Conservation (phyloP, 139 green algal genomes). For the Closterium sp. region DNA sequence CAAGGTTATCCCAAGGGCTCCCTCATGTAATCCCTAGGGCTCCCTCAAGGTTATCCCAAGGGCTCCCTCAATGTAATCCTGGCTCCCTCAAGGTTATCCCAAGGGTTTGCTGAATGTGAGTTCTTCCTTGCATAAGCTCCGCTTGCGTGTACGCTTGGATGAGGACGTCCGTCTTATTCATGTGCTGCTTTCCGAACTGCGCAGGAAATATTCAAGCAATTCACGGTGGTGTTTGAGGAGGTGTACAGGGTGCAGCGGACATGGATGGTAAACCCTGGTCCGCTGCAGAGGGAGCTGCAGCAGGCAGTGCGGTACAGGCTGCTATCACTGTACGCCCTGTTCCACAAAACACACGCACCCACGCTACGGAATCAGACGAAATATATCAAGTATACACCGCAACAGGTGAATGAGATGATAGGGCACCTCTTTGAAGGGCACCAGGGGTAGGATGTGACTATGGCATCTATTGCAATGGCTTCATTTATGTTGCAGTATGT, state of each 20-base stretch:
- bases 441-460: too few species aligned
- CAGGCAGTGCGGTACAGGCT: slow-evolving; percentile 1
- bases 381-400: background rate
- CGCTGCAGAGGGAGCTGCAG: background rate
- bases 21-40: too few species aligned
- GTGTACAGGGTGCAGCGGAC: background rate
- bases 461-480: too few species aligned
- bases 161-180: too few species aligned
- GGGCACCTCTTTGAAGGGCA: background rate
- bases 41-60: too few species aligned
- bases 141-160: background rate
- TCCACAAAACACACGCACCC: background rate
- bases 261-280: background rate
- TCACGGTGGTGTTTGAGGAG: background rate
- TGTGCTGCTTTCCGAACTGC: too few species aligned
- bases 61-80: too few species aligned
- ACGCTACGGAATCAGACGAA: background rate
- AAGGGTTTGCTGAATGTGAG: background rate
- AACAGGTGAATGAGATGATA: background rate
- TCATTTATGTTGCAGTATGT: too few species aligned
- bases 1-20: too few species aligned
- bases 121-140: background rate
- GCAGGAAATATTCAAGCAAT: background rate
- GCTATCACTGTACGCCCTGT: background rate
- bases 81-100: too few species aligned